Evolutionary conservation across 306 rosid species (phyloP), one percentile per base, ranked within the genome.

Genomic region (Benincasa hispida): DNA sequence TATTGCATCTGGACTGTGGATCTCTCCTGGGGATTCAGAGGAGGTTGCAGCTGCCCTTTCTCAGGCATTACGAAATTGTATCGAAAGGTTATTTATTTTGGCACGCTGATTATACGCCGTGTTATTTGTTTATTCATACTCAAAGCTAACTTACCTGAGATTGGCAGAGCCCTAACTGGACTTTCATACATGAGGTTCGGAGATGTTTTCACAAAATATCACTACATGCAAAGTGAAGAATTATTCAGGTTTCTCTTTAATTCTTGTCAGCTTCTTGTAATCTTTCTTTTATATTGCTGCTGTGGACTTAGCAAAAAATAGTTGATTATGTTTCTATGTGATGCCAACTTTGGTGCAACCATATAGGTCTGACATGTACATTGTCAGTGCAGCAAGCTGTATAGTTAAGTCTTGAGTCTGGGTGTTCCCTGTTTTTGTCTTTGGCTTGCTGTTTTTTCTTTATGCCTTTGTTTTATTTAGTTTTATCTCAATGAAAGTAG

Each of bases 11-110:
- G 99, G 99, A 77, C 77, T 89, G 37, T 94, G 99, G 99, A 61
- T 86, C 81, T 89, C 99, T 79, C 99, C 99, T 68, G 99, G 99
- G 72, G 99, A 94, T 81, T 90, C 96, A 4, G 99, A 94, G 86
- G 99, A 94, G 86, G 93, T 90, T 81, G 97, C 97, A 8, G 82
- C 89, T 35, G 99, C 97, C 81, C 93, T 94, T 81, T 90, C 99
- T 79, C 99, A 90, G 87, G 97, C 97, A 76, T 80, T 94, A 77
- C 86, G 96, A 86, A 91, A 89, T 84, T 58, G 93, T 75, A 82
- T 94, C 50, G 98, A 94, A 80, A 94, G 98, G 98, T 89, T 42
- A 60, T 14, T 72, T 39, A 21, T 72, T 82, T 69, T 82, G 61
- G 50, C 82, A 67, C 72, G 37, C 66, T 74, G 51, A n/a, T 66